phyloP scores from a whole-genome alignment of 2,329 filamentous ascomycete species.

The Fusarium irregulare region DNA sequence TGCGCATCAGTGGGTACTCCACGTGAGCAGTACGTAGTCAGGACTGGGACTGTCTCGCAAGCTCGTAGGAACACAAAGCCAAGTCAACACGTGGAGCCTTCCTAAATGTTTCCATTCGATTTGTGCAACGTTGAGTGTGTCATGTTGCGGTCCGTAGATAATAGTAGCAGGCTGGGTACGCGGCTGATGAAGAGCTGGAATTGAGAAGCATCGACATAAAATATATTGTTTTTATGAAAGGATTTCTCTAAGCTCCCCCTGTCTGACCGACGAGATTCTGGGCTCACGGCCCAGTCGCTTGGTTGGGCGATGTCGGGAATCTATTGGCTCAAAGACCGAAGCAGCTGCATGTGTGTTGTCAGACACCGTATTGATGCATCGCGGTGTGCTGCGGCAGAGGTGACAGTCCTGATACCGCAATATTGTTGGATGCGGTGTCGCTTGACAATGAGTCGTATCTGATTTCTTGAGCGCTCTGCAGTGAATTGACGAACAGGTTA shows the following conservation, averaged over 20 bases:
- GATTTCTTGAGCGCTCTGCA: conserved; percentile 18
- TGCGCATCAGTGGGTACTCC: conserved; percentile 49
- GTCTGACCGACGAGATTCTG: conserved; percentile 21
- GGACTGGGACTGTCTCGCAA: conserved; percentile 45
- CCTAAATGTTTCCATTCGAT: conserved; percentile 41
- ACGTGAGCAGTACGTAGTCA: conserved; percentile 42
- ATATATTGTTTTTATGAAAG: background rate
- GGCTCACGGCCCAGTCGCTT: conserved; percentile 40
- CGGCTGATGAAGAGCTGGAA: background rate
- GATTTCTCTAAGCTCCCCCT: conserved; percentile 29
- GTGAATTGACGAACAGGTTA: conserved; percentile 35
- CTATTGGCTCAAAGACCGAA: conserved; percentile 33
- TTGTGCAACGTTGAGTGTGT: conserved; percentile 41
- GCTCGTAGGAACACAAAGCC: conserved; percentile 40
- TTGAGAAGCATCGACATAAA: conserved; percentile 13
- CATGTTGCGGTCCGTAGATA: conserved; percentile 19
- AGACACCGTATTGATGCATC: conserved; percentile 41
- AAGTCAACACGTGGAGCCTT: conserved; percentile 47
- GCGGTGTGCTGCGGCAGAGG: conserved; percentile 28
- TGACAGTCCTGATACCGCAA: conserved; percentile 21
- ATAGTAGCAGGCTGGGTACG: conserved; percentile 24
- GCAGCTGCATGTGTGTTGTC: conserved; percentile 40
- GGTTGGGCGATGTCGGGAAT: conserved; percentile 30
- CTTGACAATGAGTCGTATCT: conserved; percentile 20
- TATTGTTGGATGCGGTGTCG: conserved; percentile 7